These are phyloP conservation scores for Microdochium trichocladiopsis DNA, from an alignment of 2,329 filamentous ascomycete species.

Conservation along the genomic window DNA sequence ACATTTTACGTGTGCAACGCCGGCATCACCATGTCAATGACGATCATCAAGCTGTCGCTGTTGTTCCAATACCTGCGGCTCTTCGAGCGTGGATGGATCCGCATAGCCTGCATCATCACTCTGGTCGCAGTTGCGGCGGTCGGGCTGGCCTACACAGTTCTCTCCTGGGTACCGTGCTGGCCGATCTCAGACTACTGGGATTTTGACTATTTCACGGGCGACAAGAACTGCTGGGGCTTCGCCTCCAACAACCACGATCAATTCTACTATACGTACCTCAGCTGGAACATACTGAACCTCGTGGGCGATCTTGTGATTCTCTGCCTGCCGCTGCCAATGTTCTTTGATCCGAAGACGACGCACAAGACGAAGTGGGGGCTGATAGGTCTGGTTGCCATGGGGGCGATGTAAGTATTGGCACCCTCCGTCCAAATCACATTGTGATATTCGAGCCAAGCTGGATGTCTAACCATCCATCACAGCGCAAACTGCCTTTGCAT, in stretches of 20 bases:
- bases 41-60: constrained; percentile 17
- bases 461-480: no score
- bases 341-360: constrained; percentile 6
- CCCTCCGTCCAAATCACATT: not conserved
- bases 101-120: constrained; percentile 8
- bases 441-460: no score
- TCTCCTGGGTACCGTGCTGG: constrained; percentile 17
- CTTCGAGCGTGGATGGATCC: constrained; percentile 6
- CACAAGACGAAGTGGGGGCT: constrained; percentile 9
- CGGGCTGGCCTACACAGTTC: constrained; percentile 14
- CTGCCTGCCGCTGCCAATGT: constrained; percentile 12
- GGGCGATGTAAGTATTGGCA: constrained; percentile 8
- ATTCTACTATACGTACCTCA: constrained; percentile 10
- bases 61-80: constrained; percentile 18
- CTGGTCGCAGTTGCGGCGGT: constrained; percentile 10
- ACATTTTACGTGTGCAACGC: constrained; percentile 14
- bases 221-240: constrained; percentile 10
- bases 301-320: constrained; percentile 12
- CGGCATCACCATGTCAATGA: constrained; percentile 13
- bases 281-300: constrained; percentile 10
- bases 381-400: constrained; percentile 9
- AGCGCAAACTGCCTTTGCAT: constrained; percentile 20
- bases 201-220: not conserved
- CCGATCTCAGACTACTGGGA: constrained; percentile 13
- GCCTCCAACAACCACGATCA: constrained; percentile 6